A percentile compares a stretch with the other conserved stretches of the same genome.
These are phyloP conservation scores for Reutealis trisperma DNA, from an alignment of 345 rosid species.

Conservation along the genomic window DNA sequence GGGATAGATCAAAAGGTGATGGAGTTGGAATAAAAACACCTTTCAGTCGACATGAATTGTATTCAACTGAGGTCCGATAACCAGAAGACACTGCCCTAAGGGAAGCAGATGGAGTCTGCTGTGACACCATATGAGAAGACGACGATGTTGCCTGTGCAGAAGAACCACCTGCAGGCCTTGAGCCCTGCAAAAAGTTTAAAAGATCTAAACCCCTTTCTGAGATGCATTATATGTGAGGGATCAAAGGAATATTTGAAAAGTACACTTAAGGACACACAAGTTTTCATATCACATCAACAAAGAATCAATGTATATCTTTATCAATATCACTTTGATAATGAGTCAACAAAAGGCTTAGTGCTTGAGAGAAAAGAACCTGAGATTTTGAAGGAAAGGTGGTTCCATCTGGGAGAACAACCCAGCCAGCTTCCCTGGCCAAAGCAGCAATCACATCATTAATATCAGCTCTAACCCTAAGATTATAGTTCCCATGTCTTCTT, in stretches of 20 bases:
- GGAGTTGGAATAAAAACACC: constrained; percentile 71
- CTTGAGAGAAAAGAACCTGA: constrained; percentile 57
- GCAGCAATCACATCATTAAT: constrained; percentile 98
- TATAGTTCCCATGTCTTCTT: constrained; percentile 96
- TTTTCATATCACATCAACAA: neutral
- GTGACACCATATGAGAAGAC: constrained; percentile 66
- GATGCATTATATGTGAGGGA: constrained; percentile 1
- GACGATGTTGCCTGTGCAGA: constrained; percentile 51
- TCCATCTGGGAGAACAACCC: constrained; percentile 99
- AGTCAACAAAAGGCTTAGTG: neutral
- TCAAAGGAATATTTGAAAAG: neutral
- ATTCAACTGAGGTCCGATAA: constrained; percentile 59
- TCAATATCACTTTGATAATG: neutral
- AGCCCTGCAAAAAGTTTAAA: constrained; percentile 49
- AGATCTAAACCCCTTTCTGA: neutral
- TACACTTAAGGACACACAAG: too few species aligned
- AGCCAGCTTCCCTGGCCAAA: constrained; percentile 99
- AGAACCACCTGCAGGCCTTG: constrained; percentile 67
- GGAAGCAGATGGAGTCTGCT: constrained; percentile 59
- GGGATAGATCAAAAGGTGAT: constrained; percentile 61
- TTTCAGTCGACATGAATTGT: constrained; percentile 69
- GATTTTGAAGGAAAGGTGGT: constrained; percentile 94
- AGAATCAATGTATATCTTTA: neutral
- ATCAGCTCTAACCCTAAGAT: constrained; percentile 98
- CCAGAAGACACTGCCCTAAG: constrained; percentile 63